A percentile compares a stretch with the other conserved stretches of the same genome.
Evolutionary conservation across 345 rosid species (phyloP).

Genomic region (Jatropha curcas): DNA sequence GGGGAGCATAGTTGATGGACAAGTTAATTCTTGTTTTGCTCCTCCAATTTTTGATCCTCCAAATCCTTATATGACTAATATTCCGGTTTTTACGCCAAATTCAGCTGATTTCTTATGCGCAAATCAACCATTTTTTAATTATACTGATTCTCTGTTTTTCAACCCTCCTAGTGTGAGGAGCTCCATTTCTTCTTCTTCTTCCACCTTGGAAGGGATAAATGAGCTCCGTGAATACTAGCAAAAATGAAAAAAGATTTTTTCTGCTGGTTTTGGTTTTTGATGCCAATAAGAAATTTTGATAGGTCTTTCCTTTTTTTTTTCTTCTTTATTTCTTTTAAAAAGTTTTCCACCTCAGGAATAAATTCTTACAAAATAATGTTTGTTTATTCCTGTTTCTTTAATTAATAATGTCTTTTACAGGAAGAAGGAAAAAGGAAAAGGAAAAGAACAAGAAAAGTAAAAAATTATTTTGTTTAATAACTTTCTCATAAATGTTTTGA

Average conservation of each 20-base stretch:
- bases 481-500: too few relatives aligned
- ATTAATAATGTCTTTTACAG: not conserved
- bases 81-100: conserved; percentile 48
- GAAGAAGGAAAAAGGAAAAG: not conserved
- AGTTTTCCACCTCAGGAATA: not conserved
- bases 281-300: conserved; percentile 3
- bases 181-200: conserved; percentile 42
- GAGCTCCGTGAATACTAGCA: conserved; percentile 46
- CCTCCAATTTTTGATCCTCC: conserved; percentile 42
- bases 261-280: not conserved
- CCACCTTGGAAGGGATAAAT: conserved; percentile 39
- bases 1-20: conserved; percentile 42
- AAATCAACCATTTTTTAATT: conserved; percentile 44
- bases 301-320: not conserved
- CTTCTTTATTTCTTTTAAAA: not conserved
- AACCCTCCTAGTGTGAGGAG: conserved; percentile 46
- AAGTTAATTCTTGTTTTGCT: conserved; percentile 50
- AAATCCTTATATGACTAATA: conserved; percentile 40
- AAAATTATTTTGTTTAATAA: too few relatives aligned
- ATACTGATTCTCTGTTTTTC: conserved; percentile 50
- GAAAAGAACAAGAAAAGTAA: too few relatives aligned
- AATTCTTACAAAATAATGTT: not conserved
- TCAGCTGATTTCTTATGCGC: conserved; percentile 46
- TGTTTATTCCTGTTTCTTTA: not conserved
- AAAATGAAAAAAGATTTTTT: too few relatives aligned